Evolutionary conservation across 768 basidiomycete genomes (phyloP).

Genomic region (Naganishia vaughanmartiniae): DNA sequence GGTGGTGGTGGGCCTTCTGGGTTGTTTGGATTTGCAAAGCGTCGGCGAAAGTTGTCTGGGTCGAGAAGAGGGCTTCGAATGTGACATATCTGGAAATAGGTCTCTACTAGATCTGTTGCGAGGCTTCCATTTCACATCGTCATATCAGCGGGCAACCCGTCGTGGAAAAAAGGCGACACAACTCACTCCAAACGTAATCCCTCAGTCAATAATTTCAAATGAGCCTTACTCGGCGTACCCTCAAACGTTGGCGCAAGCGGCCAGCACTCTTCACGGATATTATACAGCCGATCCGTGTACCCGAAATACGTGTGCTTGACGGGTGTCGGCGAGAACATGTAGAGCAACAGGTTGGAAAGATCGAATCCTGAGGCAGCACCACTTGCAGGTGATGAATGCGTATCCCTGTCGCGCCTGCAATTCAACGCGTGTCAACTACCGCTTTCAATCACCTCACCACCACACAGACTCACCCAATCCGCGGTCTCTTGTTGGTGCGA

Average conservation of each 20-base stretch:
- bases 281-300: constrained; percentile 40
- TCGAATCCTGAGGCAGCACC: not conserved
- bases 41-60: constrained; percentile 72
- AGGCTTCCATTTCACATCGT: constrained; percentile 63
- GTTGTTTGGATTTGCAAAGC: constrained; percentile 55
- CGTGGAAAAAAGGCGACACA: constrained; percentile 34
- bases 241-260: constrained; percentile 37
- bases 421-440: not conserved
- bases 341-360: constrained; percentile 39
- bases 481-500: not conserved
- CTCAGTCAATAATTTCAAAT: constrained; percentile 68
- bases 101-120: constrained; percentile 86
- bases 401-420: not conserved
- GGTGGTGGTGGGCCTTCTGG: constrained; percentile 44
- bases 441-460: not conserved
- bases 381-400: not conserved
- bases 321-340: constrained; percentile 46
- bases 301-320: constrained; percentile 38
- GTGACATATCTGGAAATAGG: constrained; percentile 81
- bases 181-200: constrained; percentile 79
- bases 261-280: constrained; percentile 36
- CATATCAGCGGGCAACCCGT: constrained; percentile 27
- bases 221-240: constrained; percentile 60
- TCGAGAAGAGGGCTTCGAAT: constrained; percentile 82
- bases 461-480: constrained; percentile 1